Evolutionary conservation across 371 early-diverging fungal genomes (phyloP).

Genomic region (Actinomortierella ambigua): DNA sequence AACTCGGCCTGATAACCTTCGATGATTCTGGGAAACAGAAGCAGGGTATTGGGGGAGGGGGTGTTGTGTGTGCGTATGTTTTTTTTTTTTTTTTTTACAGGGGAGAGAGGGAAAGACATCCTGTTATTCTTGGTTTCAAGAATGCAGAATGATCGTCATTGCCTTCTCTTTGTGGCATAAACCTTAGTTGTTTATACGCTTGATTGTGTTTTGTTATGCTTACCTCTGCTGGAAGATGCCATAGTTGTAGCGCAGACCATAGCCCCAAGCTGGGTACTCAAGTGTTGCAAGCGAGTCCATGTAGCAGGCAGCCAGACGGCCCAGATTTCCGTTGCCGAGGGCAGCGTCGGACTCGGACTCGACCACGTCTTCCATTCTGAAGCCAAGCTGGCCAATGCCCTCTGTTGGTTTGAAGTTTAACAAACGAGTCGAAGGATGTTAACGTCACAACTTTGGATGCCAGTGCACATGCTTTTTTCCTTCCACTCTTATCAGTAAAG

Average conservation of each 20-base stretch:
- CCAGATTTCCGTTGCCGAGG: constrained; percentile 93
- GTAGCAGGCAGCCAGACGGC: constrained; percentile 89
- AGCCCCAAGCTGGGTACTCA: constrained; percentile 91
- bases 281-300: constrained; percentile 90
- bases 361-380: constrained; percentile 85
- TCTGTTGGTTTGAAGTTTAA: constrained; percentile 20
- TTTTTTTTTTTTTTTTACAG: background rate
- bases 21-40: constrained; percentile 57
- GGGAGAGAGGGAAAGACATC: background rate
- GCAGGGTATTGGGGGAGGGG: no score
- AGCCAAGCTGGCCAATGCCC: constrained; percentile 76
- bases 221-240: constrained; percentile 93
- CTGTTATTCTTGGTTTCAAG: background rate
- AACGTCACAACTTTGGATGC: background rate
- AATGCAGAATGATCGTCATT: no score
- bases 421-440: background rate
- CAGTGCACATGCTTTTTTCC: no score
- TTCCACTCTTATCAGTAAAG: no score
- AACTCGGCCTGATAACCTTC: constrained; percentile 91
- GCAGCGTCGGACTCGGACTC: constrained; percentile 92
- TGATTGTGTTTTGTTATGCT: background rate
- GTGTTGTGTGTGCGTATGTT: no score
- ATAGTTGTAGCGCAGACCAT: constrained; percentile 88
- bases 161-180: no score
- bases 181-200: background rate